phyloP scores from a whole-genome alignment of 2,329 filamentous ascomycete genomes.

The Claviceps monticola region DNA sequence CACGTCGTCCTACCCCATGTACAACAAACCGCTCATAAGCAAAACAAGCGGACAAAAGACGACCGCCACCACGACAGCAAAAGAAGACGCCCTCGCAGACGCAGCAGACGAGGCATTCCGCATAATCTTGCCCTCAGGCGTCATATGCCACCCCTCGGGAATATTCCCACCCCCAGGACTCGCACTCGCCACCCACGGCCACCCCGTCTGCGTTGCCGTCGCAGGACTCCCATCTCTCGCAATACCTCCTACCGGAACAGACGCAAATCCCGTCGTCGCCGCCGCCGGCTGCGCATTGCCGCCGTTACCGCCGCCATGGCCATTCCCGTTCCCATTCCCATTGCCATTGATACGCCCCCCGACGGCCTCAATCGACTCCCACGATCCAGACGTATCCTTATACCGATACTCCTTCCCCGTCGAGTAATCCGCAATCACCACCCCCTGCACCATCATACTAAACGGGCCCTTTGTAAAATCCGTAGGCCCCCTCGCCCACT shows the following conservation, averaged over 20 bases:
- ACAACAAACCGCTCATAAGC: too few species aligned
- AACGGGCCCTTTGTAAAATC: constrained; percentile 77
- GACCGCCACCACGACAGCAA: constrained; percentile 8
- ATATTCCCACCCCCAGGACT: constrained; percentile 42
- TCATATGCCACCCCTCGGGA: constrained; percentile 71
- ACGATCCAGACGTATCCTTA: constrained; percentile 61
- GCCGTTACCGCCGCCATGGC: constrained; percentile 36
- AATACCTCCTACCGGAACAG: constrained; percentile 48
- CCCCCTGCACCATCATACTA: constrained; percentile 66
- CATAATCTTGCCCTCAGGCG: constrained; percentile 63
- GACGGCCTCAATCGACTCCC: constrained; percentile 69
- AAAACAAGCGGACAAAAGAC: constrained; percentile 1
- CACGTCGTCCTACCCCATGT: too few species aligned
- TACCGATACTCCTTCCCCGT: constrained; percentile 80
- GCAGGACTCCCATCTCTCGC: constrained; percentile 40
- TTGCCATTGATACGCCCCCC: constrained; percentile 64
- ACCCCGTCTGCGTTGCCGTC: constrained; percentile 44
- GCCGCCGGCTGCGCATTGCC: constrained; percentile 43
- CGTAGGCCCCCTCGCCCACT: constrained; percentile 77
- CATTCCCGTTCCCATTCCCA: constrained; percentile 37
- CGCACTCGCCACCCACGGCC: constrained; percentile 51
- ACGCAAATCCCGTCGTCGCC: constrained; percentile 46
- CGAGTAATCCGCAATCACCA: constrained; percentile 80
- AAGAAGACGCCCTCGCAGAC: background rate
- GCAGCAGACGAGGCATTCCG: constrained; percentile 41